Evolutionary conservation across 176 grass and related monocot species (phyloP).

Genomic region (Melocanna baccifera): DNA sequence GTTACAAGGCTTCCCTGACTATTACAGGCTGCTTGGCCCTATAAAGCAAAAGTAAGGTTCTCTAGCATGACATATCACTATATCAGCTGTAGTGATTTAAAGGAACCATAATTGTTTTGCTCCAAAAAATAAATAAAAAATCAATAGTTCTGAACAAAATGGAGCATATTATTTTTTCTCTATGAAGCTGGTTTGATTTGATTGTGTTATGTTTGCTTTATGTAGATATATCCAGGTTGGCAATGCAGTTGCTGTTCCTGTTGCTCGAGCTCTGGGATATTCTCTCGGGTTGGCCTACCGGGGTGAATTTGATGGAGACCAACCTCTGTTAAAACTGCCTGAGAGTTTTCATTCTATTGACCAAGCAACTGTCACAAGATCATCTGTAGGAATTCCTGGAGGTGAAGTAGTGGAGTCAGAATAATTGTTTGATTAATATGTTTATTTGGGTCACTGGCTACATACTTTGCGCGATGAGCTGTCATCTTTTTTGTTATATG

Average conservation of each 20-base stretch:
- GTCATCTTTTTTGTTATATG: not conserved
- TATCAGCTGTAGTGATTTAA: not conserved
- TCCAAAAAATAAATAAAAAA: not conserved
- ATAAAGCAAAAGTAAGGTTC: slow-evolving; percentile 51
- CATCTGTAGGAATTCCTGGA: not conserved
- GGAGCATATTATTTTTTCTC: not conserved
- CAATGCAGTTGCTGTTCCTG: slow-evolving; percentile 28
- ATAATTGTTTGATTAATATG: not conserved
- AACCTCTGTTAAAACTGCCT: not conserved
- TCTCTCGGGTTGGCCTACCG: slow-evolving; percentile 6
- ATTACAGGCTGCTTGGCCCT: slow-evolving; percentile 42
- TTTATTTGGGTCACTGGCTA: not conserved
- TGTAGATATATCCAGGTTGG: slow-evolving; percentile 40
- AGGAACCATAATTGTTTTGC: not conserved
- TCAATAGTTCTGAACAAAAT: not conserved
- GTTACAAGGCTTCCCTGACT: slow-evolving; percentile 60
- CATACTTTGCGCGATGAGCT: not conserved
- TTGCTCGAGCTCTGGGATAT: slow-evolving; percentile 29
- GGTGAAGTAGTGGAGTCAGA: not conserved
- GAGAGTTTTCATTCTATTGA: not conserved
- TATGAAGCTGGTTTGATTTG: not conserved
- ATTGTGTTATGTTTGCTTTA: not conserved
- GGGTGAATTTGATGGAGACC: not conserved
- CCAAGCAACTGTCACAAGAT: not conserved
- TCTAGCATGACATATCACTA: not conserved